Base-by-base conservation (phyloP, 345 rosid genomes). In the Citrus sp. region DNA sequence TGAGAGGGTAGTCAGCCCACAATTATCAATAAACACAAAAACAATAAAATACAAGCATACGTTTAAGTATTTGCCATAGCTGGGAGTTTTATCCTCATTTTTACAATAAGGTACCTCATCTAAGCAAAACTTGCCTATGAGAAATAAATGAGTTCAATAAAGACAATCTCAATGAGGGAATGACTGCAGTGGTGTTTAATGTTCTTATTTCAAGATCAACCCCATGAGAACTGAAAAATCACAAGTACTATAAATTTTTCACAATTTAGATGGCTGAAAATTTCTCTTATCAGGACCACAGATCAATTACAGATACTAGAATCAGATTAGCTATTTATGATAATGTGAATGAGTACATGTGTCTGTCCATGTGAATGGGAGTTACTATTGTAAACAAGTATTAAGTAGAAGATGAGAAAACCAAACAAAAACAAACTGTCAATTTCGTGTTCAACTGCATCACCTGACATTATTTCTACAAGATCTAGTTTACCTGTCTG, bases 401-500 rank as follows among this genome's bases (percentile, higher is more conserved):
- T 8, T 2, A 16, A 5, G 0, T 16, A 27, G 42, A n/a, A 19
- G 75, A 71, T 1, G 10, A 30, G 34, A 70, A 69, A 69, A 69
- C 28, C 46, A 16, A 27, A 21, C 21, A 70, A 3, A 72, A 55
- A 24, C 30, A 55, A 34, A 62, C 6, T 12, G 13, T 28, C 54
- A 73, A 25, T 60, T 59, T n/a, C 38, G 62, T 35, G 27, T 24
- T 78, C 51, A 69, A 28, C 51, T 21, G 40, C 35, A 64, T 72
- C 12, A 65, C 38, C 3, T 70, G 65, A 61, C 62, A 4, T 55
- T 40, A 49, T 40, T 67, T n/a, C 24, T 35, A 64, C 21, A 38
- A 82, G 34, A 75, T 60, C 30, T 65, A 27, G 19, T 38, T 82
- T 87, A 95, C 98, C 95, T 91, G 92, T 78, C 77, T 80, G 46